Evolutionary conservation across 768 basidiomycete species (phyloP).

Genomic region (Xanthoconium stramineum): DNA sequence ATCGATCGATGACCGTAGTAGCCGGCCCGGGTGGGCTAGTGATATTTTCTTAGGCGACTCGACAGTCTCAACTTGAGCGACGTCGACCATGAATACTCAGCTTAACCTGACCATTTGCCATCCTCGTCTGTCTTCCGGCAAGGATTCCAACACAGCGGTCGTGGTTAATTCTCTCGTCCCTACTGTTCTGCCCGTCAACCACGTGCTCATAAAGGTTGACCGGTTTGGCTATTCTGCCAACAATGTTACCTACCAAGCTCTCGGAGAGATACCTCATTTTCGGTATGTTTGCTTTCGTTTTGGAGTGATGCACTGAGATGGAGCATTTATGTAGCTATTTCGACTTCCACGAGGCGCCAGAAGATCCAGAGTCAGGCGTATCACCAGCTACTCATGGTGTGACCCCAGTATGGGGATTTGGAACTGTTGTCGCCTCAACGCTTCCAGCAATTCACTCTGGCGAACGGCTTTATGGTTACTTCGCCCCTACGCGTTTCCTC

Average conservation of each 20-base stretch:
- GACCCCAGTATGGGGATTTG: slow-evolving; percentile 74
- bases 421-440: slow-evolving; percentile 49
- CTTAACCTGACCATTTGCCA: slow-evolving; percentile 38
- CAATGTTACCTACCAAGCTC: slow-evolving; percentile 66
- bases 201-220: slow-evolving; percentile 56
- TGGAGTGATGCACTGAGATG: background rate
- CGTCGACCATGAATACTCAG: slow-evolving; percentile 6
- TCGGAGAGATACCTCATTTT: slow-evolving; percentile 42
- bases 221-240: slow-evolving; percentile 72
- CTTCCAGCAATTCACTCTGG: slow-evolving; percentile 47
- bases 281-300: slow-evolving; percentile 22
- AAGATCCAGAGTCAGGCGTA: slow-evolving; percentile 26
- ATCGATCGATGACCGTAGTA: background rate
- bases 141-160: slow-evolving; percentile 26
- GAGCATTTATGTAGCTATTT: slow-evolving; percentile 53
- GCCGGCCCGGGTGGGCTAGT: too few relatives aligned
- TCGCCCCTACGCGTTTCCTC: slow-evolving; percentile 59
- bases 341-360: slow-evolving; percentile 58
- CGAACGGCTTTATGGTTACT: slow-evolving; percentile 60
- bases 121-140: slow-evolving; percentile 36
- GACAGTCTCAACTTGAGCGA: too few relatives aligned
- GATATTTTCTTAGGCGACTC: too few relatives aligned
- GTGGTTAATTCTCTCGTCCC: slow-evolving; percentile 25
- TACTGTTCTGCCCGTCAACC: slow-evolving; percentile 34
- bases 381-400: slow-evolving; percentile 55